phyloP scores from a whole-genome alignment of 2,329 filamentous ascomycete genomes.

The Pseudogymnoascus sp. region DNA sequence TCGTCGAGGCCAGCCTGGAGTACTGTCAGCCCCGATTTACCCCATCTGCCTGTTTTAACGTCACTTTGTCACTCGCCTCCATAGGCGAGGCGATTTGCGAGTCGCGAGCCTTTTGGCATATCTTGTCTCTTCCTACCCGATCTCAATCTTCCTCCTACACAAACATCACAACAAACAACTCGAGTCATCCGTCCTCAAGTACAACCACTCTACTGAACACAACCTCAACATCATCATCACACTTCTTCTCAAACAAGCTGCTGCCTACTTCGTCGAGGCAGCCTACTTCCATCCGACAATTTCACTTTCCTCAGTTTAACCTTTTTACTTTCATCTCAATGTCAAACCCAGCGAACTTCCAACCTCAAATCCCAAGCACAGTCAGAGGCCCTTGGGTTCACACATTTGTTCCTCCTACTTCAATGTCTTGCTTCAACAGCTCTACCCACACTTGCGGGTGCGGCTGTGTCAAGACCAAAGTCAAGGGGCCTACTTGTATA shows the following conservation, averaged over 20 bases:
- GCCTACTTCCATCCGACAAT: neutral
- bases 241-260: neutral
- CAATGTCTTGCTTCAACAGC: neutral
- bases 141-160: neutral
- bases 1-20: neutral
- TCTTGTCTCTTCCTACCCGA: neutral
- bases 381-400: conserved; percentile 49
- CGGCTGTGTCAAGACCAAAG: neutral
- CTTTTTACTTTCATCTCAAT: neutral
- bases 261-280: neutral
- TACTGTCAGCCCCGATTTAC: neutral
- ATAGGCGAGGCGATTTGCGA: neutral
- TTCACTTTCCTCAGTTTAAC: neutral
- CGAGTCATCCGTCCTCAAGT: neutral
- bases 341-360: conserved; percentile 36
- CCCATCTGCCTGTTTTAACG: neutral
- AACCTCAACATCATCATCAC: neutral
- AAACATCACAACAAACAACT: conserved; percentile 3
- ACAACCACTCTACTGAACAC: neutral
- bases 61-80: neutral
- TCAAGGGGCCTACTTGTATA: neutral
- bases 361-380: conserved; percentile 53
- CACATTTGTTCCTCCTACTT: conserved; percentile 43
- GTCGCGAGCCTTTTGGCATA: neutral
- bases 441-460: neutral